Conservation (phyloP, 371 early-diverging fungal genomes). For the Rhizopus sp. region DNA sequence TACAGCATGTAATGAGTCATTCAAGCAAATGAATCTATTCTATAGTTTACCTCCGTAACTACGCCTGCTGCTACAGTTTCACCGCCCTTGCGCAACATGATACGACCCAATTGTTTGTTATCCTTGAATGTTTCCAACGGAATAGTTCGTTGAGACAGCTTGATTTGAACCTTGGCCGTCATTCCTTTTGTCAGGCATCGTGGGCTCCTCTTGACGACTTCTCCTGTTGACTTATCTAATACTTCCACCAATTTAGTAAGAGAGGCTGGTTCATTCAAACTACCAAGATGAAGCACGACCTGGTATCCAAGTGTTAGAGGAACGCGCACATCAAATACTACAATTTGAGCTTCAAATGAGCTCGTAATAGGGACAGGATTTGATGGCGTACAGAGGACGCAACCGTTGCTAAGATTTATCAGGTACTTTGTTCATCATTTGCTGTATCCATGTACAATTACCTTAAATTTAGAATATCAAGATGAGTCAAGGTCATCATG, state of each 20-base stretch:
- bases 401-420: conserved; percentile 59
- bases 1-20: background rate
- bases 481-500: conserved; percentile 69
- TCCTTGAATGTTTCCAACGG: conserved; percentile 85
- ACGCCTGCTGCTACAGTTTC: conserved; percentile 94
- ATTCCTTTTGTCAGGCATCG: conserved; percentile 76
- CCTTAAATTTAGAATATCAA: conserved; percentile 83
- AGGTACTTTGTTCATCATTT: background rate
- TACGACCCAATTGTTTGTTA: conserved; percentile 85
- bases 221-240: conserved; percentile 84
- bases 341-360: conserved; percentile 82
- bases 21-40: background rate
- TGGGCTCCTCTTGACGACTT: conserved; percentile 82
- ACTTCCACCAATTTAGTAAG: conserved; percentile 72
- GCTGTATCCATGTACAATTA: conserved; percentile 21
- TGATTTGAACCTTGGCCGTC: conserved; percentile 85
- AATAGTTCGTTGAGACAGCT: conserved; percentile 66
- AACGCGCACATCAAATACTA: conserved; percentile 87
- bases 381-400: conserved; percentile 72
- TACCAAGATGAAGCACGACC: conserved; percentile 81
- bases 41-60: conserved; percentile 56
- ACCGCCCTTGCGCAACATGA: conserved; percentile 85
- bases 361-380: conserved; percentile 73
- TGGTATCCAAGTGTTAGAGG: conserved; percentile 93
- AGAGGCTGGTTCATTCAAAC: conserved; percentile 75